Conservation (phyloP, 768 basidiomycete genomes). For the Pleurotus pulmonarius region DNA sequence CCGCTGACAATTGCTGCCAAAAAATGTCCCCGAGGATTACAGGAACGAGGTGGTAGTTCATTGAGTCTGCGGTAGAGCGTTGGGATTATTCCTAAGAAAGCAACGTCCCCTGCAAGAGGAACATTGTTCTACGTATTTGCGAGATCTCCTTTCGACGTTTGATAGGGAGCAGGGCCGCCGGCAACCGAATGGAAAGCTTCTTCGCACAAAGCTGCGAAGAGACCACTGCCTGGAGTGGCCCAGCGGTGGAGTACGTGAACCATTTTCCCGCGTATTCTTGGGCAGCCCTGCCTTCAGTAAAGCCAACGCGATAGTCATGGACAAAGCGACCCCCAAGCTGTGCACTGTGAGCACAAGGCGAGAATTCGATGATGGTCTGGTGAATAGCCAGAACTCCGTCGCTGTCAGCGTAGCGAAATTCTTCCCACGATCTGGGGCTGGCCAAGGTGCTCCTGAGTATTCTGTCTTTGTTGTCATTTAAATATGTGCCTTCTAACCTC, state of each 20-base stretch:
- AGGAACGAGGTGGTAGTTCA: background rate
- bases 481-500: too few species aligned
- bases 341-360: conserved; percentile 6
- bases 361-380: background rate
- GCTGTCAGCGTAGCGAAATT: too few species aligned
- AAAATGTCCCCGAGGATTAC: too few species aligned
- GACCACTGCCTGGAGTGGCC: background rate
- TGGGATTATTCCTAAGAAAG: background rate
- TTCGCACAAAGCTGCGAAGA: background rate
- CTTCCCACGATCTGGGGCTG: too few species aligned
- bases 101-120: background rate
- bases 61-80: background rate
- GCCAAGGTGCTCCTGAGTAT: too few species aligned
- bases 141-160: background rate
- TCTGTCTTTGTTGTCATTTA: too few species aligned
- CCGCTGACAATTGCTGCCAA: too few species aligned
- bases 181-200: background rate
- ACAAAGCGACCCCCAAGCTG: background rate
- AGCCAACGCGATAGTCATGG: background rate
- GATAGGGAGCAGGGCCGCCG: background rate
- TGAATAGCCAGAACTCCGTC: too few species aligned
- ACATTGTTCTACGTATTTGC: background rate
- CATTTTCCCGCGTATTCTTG: background rate
- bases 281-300: background rate
- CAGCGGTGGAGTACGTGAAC: background rate